phyloP scores from a whole-genome alignment of 2,329 filamentous ascomycete genomes.

The Dactylellina leptospora region DNA sequence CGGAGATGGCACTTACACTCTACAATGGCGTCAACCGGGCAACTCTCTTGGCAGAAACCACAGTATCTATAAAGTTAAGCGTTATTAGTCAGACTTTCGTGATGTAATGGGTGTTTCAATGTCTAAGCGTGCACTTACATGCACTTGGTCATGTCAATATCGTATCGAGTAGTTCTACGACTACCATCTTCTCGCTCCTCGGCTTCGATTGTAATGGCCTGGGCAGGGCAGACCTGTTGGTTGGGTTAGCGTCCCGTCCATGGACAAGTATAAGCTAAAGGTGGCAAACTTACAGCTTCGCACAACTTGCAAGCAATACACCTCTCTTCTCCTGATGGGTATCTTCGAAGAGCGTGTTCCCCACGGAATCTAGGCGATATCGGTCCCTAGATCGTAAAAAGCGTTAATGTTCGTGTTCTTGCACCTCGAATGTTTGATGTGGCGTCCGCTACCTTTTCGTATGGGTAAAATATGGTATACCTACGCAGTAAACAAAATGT shows the following conservation, averaged over 20 bases:
- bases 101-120: background rate
- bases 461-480: conserved; percentile 98
- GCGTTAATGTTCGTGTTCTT: conserved; percentile 12
- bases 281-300: conserved; percentile 72
- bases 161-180: conserved; percentile 93
- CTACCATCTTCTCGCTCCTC: conserved; percentile 97
- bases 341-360: conserved; percentile 94
- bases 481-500: conserved; percentile 63
- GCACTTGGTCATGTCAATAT: conserved; percentile 99
- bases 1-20: conserved; percentile 65
- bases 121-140: conserved; percentile 64
- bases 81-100: background rate
- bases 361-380: conserved; percentile 98
- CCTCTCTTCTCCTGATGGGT: conserved; percentile 96
- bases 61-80: conserved; percentile 27
- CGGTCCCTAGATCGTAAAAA: conserved; percentile 70
- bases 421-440: background rate
- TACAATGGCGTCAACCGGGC: conserved; percentile 94
- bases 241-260: conserved; percentile 40
- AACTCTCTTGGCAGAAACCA: conserved; percentile 90
- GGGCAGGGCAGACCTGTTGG: conserved; percentile 83
- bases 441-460: conserved; percentile 77
- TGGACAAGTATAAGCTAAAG: background rate
- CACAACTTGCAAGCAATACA: conserved; percentile 99
- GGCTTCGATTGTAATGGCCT: conserved; percentile 98